Conservation (phyloP, 2,329 filamentous ascomycete species). For the Daldinia eschscholtzii region DNA sequence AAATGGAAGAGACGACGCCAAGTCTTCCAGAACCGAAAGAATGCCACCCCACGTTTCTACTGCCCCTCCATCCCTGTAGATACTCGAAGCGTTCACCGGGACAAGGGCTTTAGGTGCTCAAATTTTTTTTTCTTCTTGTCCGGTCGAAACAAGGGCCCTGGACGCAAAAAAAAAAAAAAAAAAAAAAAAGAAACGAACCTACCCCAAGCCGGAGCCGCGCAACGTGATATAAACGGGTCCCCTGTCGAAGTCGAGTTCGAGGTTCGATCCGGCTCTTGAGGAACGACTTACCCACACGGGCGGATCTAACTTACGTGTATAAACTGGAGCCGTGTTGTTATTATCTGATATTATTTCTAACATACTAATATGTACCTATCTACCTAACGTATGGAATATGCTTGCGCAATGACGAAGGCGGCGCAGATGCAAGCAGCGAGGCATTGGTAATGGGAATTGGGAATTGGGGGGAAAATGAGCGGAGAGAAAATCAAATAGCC, state of each 20-base stretch:
- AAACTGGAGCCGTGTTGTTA: conserved; percentile 2
- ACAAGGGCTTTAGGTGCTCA: conserved; percentile 7
- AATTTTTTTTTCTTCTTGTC: conserved; percentile 1
- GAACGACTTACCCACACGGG: not conserved
- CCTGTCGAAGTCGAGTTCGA: conserved; percentile 19
- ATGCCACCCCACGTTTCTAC: conserved; percentile 16
- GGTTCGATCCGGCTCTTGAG: not conserved
- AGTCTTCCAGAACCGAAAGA: conserved; percentile 42
- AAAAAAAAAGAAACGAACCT: conserved; percentile 14
- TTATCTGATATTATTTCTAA: not conserved
- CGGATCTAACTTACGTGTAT: conserved; percentile 6
- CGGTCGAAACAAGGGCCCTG: conserved; percentile 5
- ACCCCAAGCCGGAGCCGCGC: conserved; percentile 41
- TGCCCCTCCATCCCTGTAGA: conserved; percentile 17
- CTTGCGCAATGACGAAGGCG: not conserved
- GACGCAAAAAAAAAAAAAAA: no score
- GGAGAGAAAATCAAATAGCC: not conserved
- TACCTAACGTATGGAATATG: not conserved
- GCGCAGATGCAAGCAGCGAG: not conserved
- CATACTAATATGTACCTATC: not conserved
- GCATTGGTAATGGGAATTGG: conserved; percentile 5
- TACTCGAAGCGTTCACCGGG: conserved; percentile 39
- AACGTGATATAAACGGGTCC: conserved; percentile 34
- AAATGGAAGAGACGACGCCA: conserved; percentile 20
- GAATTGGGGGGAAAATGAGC: not conserved